Evolutionary conservation across 352 stramenopile genomes (phyloP), one percentile per base, ranked within the genome.

Genomic region (Phytophthora hybrid): DNA sequence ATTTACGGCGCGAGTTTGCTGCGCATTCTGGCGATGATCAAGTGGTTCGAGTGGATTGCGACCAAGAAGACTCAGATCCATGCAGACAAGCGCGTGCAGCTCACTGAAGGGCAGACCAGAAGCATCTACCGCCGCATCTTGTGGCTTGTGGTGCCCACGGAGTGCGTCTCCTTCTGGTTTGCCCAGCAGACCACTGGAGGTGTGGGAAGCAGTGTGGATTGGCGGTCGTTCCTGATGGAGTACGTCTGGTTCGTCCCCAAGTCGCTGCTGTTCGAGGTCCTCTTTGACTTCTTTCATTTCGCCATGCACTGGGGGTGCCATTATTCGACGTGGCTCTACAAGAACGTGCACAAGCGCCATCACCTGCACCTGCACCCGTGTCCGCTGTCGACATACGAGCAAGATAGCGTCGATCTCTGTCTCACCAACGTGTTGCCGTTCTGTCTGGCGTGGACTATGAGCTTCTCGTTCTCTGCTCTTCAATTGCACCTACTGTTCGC

Each of bases 271-370:
- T 95, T 97, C 64, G 91, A 97, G 57, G 10, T 96, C 32, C 64
- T 89, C 29, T 97, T 97, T 67, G 91, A 97, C 76, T 82, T 96
- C 3, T 94, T 95, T 66, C 91, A 97, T 78, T 97, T 90, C 60
- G 63, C 63, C 3, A 80, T 85, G 63, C 91, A 97, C 74, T 93
- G 88, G 81, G 54, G 74, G 26, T 95, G 85, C 64, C 89, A 95
- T 65, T 74, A 80, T 46, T 82, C 81, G 53, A 66, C 81, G 51
- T 91, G 84, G 76, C 81, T 97, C 4, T 95, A 95, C 72, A 79
- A 85, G 68, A 79, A 94, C 52, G 85, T 86, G 13, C 91, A 97
- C 84, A 95, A 95, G 76, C 85, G 78, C 21, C 91, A 97, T 59
- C 91, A 97, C 62, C 63, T 82, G 69, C 87, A 94, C 46, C 59